phyloP scores from a whole-genome alignment of 208 protist species.

The Leptomonas seymouri region DNA sequence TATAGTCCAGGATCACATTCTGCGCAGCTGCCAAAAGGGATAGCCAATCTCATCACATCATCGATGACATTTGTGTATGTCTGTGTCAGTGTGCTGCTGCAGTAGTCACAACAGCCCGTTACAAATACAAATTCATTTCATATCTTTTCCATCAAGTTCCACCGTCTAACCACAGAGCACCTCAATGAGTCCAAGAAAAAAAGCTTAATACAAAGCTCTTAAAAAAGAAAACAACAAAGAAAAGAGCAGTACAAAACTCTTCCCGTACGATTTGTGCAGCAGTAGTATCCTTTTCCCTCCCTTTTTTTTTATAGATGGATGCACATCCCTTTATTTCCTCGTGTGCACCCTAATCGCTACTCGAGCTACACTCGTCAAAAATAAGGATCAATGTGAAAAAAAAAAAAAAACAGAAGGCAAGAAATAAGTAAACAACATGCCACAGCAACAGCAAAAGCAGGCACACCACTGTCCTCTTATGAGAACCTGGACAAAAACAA shows the following conservation, averaged over 20 bases:
- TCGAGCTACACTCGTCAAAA: neutral
- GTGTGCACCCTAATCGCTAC: neutral
- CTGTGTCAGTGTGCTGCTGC: neutral
- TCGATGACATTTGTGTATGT: no score
- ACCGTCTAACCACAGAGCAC: no score
- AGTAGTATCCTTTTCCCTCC: no score
- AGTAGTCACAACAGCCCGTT: neutral
- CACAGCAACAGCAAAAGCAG: neutral
- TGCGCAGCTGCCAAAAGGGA: no score
- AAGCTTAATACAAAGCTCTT: no score
- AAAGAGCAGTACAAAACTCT: conserved; percentile 6
- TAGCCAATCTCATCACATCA: no score
- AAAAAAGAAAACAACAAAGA: neutral
- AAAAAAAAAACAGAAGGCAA: neutral
- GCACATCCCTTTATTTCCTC: neutral
- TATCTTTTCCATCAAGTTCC: no score
- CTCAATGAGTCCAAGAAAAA: no score
- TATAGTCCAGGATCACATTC: no score
- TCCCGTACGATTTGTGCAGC: no score
- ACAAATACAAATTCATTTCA: neutral
- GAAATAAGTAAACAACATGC: neutral
- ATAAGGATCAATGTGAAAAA: neutral
- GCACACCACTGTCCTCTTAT: neutral
- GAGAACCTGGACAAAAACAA: neutral
- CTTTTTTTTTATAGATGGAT: conserved; percentile 2